Conservation (phyloP, 345 rosid genomes). For the Aegle marmelos region DNA sequence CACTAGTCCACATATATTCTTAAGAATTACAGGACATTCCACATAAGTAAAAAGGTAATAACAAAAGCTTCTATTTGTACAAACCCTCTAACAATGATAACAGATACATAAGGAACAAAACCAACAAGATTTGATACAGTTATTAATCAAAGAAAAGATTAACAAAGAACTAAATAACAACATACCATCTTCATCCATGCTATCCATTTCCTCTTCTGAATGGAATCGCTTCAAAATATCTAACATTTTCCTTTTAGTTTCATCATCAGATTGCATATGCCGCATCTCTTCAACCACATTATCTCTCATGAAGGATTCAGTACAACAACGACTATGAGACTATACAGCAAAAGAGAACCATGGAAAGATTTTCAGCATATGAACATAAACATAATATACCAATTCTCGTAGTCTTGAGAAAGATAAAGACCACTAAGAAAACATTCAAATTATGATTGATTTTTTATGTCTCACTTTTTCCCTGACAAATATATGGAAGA, state of each 20-base stretch:
- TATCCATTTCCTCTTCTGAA: slow-evolving; percentile 54
- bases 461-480: not conserved
- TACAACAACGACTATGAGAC: slow-evolving; percentile 85
- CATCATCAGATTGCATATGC: slow-evolving; percentile 59
- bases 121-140: not conserved
- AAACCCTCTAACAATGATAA: not conserved
- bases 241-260: slow-evolving; percentile 65
- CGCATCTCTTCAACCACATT: slow-evolving; percentile 75
- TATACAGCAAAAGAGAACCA: slow-evolving; percentile 14
- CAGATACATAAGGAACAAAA: not conserved
- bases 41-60: not conserved
- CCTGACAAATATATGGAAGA: not conserved
- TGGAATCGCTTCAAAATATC: slow-evolving; percentile 76
- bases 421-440: not conserved
- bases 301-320: slow-evolving; percentile 91
- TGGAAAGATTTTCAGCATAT: not conserved
- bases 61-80: not conserved
- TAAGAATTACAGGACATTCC: not conserved
- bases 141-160: not conserved
- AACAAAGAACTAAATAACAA: not conserved
- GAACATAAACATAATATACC: not conserved
- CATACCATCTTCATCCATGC: slow-evolving; percentile 46
- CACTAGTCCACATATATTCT: not conserved
- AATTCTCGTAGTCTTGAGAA: not conserved
- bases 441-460: not conserved